phyloP scores from a whole-genome alignment of 2,329 filamentous ascomycete species.

The Colletotrichum sp. region DNA sequence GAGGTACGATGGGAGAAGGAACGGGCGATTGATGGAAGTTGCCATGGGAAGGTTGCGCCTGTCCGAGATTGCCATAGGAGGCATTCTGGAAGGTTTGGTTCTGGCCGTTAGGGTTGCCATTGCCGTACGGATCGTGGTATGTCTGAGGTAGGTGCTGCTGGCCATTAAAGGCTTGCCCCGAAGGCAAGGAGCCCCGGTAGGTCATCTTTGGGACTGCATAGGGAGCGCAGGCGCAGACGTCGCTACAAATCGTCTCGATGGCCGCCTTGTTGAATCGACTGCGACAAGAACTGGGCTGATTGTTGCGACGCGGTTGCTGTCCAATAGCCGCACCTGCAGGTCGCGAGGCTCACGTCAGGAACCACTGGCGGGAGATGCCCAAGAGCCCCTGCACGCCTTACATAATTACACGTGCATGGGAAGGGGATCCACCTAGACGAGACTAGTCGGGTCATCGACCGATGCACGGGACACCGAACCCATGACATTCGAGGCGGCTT shows the following conservation, averaged over 20 bases:
- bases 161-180: conserved; percentile 43
- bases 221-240: conserved; percentile 14
- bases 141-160: conserved; percentile 32
- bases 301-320: conserved; percentile 21
- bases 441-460: neutral
- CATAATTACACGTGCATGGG: conserved; percentile 17
- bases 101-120: conserved; percentile 23
- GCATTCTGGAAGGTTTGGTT: conserved; percentile 22
- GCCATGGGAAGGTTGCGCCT: conserved; percentile 31
- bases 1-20: conserved; percentile 27
- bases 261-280: conserved; percentile 8
- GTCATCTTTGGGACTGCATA: conserved; percentile 34
- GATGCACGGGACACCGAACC: neutral
- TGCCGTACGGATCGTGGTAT: conserved; percentile 10
- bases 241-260: conserved; percentile 8
- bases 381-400: neutral
- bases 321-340: conserved; percentile 16
- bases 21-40: conserved; percentile 30
- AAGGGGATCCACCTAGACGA: neutral
- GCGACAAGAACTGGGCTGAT: neutral
- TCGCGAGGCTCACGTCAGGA: conserved; percentile 12
- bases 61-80: conserved; percentile 22
- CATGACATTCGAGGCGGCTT: neutral
- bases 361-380: neutral
- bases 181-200: conserved; percentile 43